Percentiles rank a stretch among this genome's conserved stretches.
phyloP scores from a whole-genome alignment of 306 rosid species.

The Casuarina equisetifolia region DNA sequence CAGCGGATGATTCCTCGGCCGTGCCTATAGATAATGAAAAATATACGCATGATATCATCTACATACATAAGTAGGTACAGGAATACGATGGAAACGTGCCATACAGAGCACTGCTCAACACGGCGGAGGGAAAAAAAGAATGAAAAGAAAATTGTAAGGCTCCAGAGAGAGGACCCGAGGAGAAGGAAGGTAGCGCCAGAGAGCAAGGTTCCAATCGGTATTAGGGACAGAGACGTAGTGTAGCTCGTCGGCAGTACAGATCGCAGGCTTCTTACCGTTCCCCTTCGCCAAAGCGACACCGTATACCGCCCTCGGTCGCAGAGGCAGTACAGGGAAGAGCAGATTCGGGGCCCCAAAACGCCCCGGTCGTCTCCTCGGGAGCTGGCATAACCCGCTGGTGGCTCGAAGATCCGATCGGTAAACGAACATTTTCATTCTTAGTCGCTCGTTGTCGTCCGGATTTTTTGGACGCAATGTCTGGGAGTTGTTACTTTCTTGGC shows the following conservation, averaged over 20 bases:
- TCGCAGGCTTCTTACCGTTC: conserved; percentile 27
- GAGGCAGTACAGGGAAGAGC: not conserved
- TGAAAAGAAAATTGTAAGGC: not conserved
- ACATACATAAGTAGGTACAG: not conserved
- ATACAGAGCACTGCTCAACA: conserved; percentile 10
- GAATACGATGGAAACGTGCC: not conserved
- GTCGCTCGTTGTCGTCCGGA: not conserved
- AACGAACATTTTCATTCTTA: not conserved
- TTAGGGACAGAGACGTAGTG: conserved; percentile 66
- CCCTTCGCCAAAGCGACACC: conserved; percentile 18
- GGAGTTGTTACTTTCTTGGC: too few species aligned
- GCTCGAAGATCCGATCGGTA: conserved; percentile 9
- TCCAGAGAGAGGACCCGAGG: conserved; percentile 40
- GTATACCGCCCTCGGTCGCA: conserved; percentile 17
- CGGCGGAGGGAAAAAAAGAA: conserved; percentile 16
- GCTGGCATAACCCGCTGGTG: conserved; percentile 15
- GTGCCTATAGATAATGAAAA: conserved; percentile 42
- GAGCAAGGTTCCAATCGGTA: conserved; percentile 89
- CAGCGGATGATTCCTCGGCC: conserved; percentile 78
- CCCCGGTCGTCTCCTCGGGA: not conserved
- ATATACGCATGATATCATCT: not conserved
- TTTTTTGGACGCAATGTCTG: too few species aligned
- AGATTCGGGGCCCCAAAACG: not conserved
- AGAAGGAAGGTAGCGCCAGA: conserved; percentile 91
- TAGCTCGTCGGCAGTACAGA: conserved; percentile 84